A percentile compares a stretch with the other conserved stretches of the same genome.
Conservation (phyloP, 2,329 filamentous ascomycete genomes). For the Calonectria hongkongensis region DNA sequence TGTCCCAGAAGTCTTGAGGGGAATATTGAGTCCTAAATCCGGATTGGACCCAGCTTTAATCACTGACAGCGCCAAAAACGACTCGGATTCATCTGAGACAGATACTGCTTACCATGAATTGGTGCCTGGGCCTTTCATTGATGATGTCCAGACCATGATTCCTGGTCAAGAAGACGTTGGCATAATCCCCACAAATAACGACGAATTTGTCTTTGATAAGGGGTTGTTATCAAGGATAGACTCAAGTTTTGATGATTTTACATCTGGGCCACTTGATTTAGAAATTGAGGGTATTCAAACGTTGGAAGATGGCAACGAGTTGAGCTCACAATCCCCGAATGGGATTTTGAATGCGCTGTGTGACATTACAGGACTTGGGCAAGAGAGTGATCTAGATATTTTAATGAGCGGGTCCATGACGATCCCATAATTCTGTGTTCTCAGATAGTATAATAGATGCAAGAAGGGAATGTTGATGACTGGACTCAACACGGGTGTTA, state of each 20-base stretch:
- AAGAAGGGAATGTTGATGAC: too few species aligned
- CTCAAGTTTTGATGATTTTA: neutral
- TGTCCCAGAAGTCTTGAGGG: neutral
- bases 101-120: neutral
- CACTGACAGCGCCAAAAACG: too few species aligned
- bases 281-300: neutral
- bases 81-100: neutral
- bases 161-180: neutral
- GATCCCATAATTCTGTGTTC: neutral
- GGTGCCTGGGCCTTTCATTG: neutral
- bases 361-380: neutral
- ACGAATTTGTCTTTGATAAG: neutral
- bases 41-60: too few species aligned
- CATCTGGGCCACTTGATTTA: neutral
- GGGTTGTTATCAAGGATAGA: neutral
- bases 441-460: too few species aligned
- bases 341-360: conserved; percentile 1
- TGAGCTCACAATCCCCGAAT: neutral
- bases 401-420: neutral
- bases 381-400: neutral
- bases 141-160: neutral
- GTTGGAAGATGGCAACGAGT: neutral
- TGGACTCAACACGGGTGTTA: too few species aligned
- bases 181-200: neutral
- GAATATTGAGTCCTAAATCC: neutral